These are phyloP conservation scores for Rhexocercosporidium sp. DNA, from an alignment of 2,329 filamentous ascomycete species.

Conservation along the genomic window DNA sequence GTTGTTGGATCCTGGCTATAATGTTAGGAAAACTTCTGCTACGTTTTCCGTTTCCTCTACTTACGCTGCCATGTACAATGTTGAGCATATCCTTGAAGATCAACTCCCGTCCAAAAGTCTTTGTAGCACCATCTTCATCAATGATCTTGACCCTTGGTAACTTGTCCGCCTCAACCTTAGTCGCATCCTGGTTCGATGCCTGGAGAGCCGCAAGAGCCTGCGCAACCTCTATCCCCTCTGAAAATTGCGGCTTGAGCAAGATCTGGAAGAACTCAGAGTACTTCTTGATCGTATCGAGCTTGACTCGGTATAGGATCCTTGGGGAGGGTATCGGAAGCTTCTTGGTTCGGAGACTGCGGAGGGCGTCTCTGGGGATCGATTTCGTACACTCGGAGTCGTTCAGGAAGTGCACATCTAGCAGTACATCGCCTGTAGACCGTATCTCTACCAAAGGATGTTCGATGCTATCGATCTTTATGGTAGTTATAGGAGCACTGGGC, in stretches of 20 bases:
- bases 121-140: slow-evolving; percentile 72
- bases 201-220: slow-evolving; percentile 56
- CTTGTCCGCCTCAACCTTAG: slow-evolving; percentile 53
- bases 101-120: slow-evolving; percentile 61
- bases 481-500: slow-evolving; percentile 15
- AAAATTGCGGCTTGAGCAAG: slow-evolving; percentile 69
- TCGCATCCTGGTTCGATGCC: slow-evolving; percentile 51
- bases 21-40: slow-evolving; percentile 10
- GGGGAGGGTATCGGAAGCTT: slow-evolving; percentile 36
- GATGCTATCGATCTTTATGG: slow-evolving; percentile 33
- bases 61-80: slow-evolving; percentile 64
- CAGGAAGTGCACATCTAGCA: slow-evolving; percentile 70
- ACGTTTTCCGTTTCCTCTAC: slow-evolving; percentile 1
- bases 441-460: slow-evolving; percentile 53
- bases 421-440: slow-evolving; percentile 63
- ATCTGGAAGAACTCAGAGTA: slow-evolving; percentile 74
- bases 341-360: slow-evolving; percentile 44
- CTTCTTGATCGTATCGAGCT: slow-evolving; percentile 58
- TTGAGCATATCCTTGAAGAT: slow-evolving; percentile 71
- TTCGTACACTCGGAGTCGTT: slow-evolving; percentile 57
- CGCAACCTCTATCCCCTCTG: slow-evolving; percentile 62
- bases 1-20: slow-evolving; percentile 34
- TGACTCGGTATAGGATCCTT: slow-evolving; percentile 60
- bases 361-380: slow-evolving; percentile 54
- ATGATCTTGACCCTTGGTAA: slow-evolving; percentile 69